A percentile compares a stretch with the other conserved stretches of the same genome.
Conservation (phyloP, 768 basidiomycete species). For the Trametes villosa region DNA sequence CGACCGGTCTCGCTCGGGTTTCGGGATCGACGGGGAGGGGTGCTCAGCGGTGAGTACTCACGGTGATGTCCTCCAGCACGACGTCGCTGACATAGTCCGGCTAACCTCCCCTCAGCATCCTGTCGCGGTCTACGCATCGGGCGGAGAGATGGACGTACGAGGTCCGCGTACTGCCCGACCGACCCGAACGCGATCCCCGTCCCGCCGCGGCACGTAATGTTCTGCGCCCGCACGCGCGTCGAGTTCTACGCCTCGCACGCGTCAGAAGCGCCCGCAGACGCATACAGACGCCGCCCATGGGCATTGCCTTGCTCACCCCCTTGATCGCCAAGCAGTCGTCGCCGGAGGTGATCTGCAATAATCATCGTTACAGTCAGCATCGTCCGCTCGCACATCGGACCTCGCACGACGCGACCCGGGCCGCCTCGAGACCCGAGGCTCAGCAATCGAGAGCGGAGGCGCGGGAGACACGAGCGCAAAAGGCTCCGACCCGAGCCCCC, state of each 20-base stretch:
- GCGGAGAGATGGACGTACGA: constrained; percentile 39
- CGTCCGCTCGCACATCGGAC: background rate
- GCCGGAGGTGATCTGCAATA: constrained; percentile 51
- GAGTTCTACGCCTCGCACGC: constrained; percentile 47
- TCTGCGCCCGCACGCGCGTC: constrained; percentile 51
- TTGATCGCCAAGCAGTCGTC: constrained; percentile 71
- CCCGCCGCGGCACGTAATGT: constrained; percentile 59
- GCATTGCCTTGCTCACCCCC: constrained; percentile 48
- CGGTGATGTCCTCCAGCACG: constrained; percentile 50
- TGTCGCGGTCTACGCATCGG: no score
- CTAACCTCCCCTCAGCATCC: constrained; percentile 32
- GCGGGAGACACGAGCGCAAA: no score
- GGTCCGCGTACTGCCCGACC: constrained; percentile 57
- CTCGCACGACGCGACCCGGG: background rate
- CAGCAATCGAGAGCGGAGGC: no score
- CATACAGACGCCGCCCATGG: background rate
- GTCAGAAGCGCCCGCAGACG: background rate
- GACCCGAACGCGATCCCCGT: constrained; percentile 67
- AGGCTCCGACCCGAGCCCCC: no score
- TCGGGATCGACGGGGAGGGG: no score
- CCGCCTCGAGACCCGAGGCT: no score
- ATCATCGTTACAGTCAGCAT: background rate
- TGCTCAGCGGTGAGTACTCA: no score
- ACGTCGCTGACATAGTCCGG: constrained; percentile 60
- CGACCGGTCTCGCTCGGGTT: background rate